Evolutionary conservation across 208 protist species (phyloP).

Genomic region (Crithidia fasciculata): DNA sequence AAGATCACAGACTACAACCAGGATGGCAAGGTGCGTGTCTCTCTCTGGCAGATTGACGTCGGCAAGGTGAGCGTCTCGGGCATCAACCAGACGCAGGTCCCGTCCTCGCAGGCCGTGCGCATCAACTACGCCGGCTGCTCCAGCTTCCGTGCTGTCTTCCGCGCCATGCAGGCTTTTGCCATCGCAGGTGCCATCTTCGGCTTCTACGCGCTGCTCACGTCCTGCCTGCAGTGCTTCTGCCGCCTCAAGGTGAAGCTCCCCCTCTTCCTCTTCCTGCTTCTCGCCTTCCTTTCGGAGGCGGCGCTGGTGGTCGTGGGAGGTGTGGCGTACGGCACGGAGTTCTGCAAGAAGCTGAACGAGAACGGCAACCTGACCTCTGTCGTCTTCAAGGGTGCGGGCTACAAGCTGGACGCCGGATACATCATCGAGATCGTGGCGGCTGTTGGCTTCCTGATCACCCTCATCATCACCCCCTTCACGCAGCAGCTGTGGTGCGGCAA

Average conservation of each 20-base stretch:
- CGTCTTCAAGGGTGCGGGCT: slow-evolving; percentile 52
- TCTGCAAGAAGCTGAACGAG: slow-evolving; percentile 36
- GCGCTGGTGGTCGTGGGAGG: slow-evolving; percentile 38
- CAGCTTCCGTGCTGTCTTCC: slow-evolving; percentile 40
- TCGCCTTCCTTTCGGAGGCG: slow-evolving; percentile 43
- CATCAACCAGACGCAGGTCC: slow-evolving; percentile 17
- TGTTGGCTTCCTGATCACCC: slow-evolving; percentile 34
- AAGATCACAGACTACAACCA: slow-evolving; percentile 35
- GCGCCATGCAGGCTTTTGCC: slow-evolving; percentile 47
- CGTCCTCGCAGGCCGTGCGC: slow-evolving; percentile 32
- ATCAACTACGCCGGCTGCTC: slow-evolving; percentile 56
- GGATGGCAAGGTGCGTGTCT: slow-evolving; percentile 35
- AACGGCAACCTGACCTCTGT: slow-evolving; percentile 36
- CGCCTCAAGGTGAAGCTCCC: slow-evolving; percentile 56
- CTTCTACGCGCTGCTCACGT: slow-evolving; percentile 49
- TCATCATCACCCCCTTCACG: slow-evolving; percentile 54
- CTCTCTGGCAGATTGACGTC: slow-evolving; percentile 40
- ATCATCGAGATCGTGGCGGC: slow-evolving; percentile 49
- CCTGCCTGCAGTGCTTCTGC: slow-evolving; percentile 46
- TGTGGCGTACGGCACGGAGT: slow-evolving; percentile 34
- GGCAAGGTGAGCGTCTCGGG: slow-evolving; percentile 25
- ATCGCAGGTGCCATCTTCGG: slow-evolving; percentile 52
- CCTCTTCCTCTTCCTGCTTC: slow-evolving; percentile 51
- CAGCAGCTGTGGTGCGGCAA: slow-evolving; percentile 63
- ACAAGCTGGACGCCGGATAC: slow-evolving; percentile 44